Evolutionary conservation across 1,139 yeast species (phyloP), one percentile per base, ranked within the genome.

Genomic region (Kodamaea ohmeri): DNA sequence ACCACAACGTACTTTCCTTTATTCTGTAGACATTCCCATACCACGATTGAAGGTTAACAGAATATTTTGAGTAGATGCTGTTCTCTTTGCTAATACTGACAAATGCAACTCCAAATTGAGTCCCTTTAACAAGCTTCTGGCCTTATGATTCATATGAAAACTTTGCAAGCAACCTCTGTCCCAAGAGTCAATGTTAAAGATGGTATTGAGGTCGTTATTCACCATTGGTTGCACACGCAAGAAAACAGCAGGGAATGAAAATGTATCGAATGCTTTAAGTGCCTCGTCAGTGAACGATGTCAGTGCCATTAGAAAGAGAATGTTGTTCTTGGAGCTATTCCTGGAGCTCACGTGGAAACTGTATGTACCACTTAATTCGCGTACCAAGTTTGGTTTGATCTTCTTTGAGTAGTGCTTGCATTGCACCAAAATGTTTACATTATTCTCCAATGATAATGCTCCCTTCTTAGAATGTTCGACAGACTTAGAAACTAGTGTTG

Each of bases 321-420:
- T 59, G 14, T 55, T 54, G 4, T 54, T 53, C 4, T 46, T 33
- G 20, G 44, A 48, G 1, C 51, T 50, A 12, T 20, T 21, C 32
- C 58, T 60, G 12, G 35, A 35, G 26, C 39, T 40, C 4, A 71
- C 65, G 44, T 73, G 71, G 40, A 62, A 72, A 34, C 67, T 59
- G 46, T 73, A 73, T 6, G 77, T 71, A 0, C 88, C 88, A 0
- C 76, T 67, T 27, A 81, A 53, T 46, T 80, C 87, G 31, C 88
- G 63, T 4, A 82, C 62, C 21, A 73, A 70, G 36, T 63, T 61
- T 2, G 84, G 81, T 6, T 70, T 61, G 13, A 80, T 67, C 52
- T 74, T 70, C 15, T 57, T 63, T 13, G 63, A 56, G 37, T 65
- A 60, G 43, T 68, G 69, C 46, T 82, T 82, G 52, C 89, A 82